Conservation (phyloP, 1,284 basidiomycete genomes). For the Rhizoctonia solani region DNA sequence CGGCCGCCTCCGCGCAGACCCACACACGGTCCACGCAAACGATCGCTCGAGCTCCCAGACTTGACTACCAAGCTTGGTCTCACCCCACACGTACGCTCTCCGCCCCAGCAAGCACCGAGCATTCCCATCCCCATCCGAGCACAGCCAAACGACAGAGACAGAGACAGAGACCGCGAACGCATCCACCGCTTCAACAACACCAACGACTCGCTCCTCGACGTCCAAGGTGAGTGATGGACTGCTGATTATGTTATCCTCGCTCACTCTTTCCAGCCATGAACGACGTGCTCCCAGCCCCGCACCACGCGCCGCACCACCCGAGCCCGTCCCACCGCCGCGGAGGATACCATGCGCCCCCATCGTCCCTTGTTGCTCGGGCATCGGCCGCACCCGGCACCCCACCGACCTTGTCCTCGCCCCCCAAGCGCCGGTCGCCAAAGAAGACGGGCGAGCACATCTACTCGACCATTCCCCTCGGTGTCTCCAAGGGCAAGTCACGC, state of each 20-base stretch:
- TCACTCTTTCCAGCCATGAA: conserved; percentile 33
- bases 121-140: conserved; percentile 47
- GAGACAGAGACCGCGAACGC: conserved; percentile 46
- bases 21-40: conserved; percentile 68
- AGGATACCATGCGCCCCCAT: conserved; percentile 15
- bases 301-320: conserved; percentile 47
- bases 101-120: conserved; percentile 52
- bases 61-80: conserved; percentile 62
- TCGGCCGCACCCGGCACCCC: conserved; percentile 11
- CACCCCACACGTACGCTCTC: conserved; percentile 47
- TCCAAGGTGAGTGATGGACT: conserved; percentile 1
- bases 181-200: conserved; percentile 40
- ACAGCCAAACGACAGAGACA: conserved; percentile 47
- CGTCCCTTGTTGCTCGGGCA: conserved; percentile 23
- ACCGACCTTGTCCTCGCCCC: conserved; percentile 6
- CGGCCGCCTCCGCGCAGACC: conserved; percentile 46
- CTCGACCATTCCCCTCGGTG: conserved; percentile 63
- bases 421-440: not conserved
- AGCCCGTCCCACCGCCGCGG: conserved; percentile 8
- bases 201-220: conserved; percentile 43
- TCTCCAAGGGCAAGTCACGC: conserved; percentile 44
- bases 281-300: conserved; percentile 42
- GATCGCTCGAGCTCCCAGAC: conserved; percentile 75
- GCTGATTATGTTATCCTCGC: not conserved
- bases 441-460: conserved; percentile 58